phyloP scores from a whole-genome alignment of 140 eudicot genomes.

The Stevia rebaudiana region DNA sequence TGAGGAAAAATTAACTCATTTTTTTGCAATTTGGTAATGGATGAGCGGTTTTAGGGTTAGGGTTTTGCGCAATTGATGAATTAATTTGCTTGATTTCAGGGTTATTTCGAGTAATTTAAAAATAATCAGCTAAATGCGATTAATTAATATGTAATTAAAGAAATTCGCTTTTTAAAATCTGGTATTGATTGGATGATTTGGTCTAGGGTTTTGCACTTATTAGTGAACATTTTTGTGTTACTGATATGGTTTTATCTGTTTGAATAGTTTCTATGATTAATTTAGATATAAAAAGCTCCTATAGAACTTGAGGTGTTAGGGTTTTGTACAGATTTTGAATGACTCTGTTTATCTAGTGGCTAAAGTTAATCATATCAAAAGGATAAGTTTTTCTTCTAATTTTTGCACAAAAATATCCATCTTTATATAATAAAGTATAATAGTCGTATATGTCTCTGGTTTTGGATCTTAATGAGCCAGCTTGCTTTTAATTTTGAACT shows the following conservation, averaged over 20 bases:
- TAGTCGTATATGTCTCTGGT: conserved; percentile 11
- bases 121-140: background rate
- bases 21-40: conserved; percentile 14
- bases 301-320: background rate
- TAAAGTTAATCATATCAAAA: background rate
- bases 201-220: conserved; percentile 13
- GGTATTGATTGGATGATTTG: background rate
- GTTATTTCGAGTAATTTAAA: conserved; percentile 9
- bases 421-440: conserved; percentile 5
- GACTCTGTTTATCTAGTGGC: conserved; percentile 1
- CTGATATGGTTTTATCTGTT: background rate
- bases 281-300: background rate
- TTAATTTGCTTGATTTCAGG: background rate
- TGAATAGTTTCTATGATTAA: conserved; percentile 1
- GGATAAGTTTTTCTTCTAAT: background rate
- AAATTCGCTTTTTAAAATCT: background rate
- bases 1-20: background rate
- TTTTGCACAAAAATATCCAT: background rate
- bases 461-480: background rate
- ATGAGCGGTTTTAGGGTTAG: conserved; percentile 18
- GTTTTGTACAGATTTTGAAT: background rate
- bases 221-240: background rate
- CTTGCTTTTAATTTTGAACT: conserved; percentile 1
- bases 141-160: background rate
- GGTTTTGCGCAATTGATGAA: conserved; percentile 20